A percentile compares a stretch with the other conserved stretches of the same genome.
phyloP scores from a whole-genome alignment of 2,329 filamentous ascomycete species.

The Hypocrella siamensis region DNA sequence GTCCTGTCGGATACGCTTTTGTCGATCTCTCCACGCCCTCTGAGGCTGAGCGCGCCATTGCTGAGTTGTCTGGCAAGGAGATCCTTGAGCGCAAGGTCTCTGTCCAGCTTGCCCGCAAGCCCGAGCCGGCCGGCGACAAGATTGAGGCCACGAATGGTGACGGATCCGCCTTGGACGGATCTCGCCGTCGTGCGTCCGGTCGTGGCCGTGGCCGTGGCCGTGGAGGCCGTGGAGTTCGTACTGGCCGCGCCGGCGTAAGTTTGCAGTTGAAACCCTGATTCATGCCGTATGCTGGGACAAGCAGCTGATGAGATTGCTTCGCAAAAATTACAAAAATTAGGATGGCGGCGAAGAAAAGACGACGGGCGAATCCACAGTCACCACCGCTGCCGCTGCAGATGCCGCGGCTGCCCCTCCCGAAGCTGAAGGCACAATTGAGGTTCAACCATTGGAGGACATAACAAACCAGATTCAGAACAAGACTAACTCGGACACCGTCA shows the following conservation, averaged over 20 bases:
- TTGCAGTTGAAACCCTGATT: not conserved
- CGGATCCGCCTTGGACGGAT: constrained; percentile 51
- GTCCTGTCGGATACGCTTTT: constrained; percentile 96
- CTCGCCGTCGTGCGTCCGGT: constrained; percentile 45
- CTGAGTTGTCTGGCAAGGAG: constrained; percentile 91
- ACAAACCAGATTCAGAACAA: constrained; percentile 38
- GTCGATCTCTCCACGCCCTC: constrained; percentile 90
- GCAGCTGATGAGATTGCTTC: too few relatives aligned
- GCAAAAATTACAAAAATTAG: too few relatives aligned
- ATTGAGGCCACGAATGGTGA: constrained; percentile 61
- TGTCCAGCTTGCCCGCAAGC: constrained; percentile 95
- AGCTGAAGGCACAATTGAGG: constrained; percentile 32
- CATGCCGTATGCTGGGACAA: too few relatives aligned
- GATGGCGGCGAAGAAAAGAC: constrained; percentile 26
- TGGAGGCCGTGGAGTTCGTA: constrained; percentile 47
- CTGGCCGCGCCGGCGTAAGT: constrained; percentile 27
- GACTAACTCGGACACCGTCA: constrained; percentile 44
- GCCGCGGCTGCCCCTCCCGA: constrained; percentile 28
- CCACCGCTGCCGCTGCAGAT: constrained; percentile 24
- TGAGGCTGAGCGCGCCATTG: constrained; percentile 90
- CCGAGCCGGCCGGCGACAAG: constrained; percentile 71
- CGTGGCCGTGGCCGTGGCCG: constrained; percentile 55
- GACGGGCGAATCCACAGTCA: constrained; percentile 25
- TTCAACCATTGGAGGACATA: constrained; percentile 44
- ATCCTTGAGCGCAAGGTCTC: constrained; percentile 98